These are phyloP conservation scores for Schwanniomyces occidentalis DNA, from an alignment of 805 yeast species.

Conservation along the genomic window DNA sequence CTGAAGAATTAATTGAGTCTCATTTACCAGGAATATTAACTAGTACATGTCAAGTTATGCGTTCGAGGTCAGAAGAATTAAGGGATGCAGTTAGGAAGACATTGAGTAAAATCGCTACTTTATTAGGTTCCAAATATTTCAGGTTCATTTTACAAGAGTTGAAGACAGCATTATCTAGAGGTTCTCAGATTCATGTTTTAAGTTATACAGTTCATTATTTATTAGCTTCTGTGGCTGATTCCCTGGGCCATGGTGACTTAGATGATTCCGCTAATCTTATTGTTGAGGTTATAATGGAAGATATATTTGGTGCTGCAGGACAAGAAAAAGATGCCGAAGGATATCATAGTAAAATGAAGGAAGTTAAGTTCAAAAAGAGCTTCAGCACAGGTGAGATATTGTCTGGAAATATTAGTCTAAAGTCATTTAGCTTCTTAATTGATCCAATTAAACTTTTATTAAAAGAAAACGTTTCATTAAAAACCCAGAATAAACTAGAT, in stretches of 20 bases:
- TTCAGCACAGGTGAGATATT: slow-evolving; percentile 82
- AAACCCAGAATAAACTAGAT: slow-evolving; percentile 71
- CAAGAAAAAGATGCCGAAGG: slow-evolving; percentile 95
- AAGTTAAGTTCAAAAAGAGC: slow-evolving; percentile 86
- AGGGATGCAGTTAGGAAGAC: slow-evolving; percentile 84
- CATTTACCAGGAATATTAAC: slow-evolving; percentile 83
- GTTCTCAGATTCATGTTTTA: slow-evolving; percentile 91
- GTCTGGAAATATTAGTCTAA: slow-evolving; percentile 61
- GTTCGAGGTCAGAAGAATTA: slow-evolving; percentile 82
- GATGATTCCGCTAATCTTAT: slow-evolving; percentile 64
- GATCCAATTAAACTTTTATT: slow-evolving; percentile 67
- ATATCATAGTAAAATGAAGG: slow-evolving; percentile 81
- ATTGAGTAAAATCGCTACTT: slow-evolving; percentile 59
- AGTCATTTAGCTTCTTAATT: slow-evolving; percentile 56
- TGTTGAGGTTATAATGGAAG: slow-evolving; percentile 83
- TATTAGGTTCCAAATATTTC: slow-evolving; percentile 73
- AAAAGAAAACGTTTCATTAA: slow-evolving; percentile 62
- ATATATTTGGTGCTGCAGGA: slow-evolving; percentile 87
- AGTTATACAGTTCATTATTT: slow-evolving; percentile 84
- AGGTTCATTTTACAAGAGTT: slow-evolving; percentile 77
- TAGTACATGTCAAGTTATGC: slow-evolving; percentile 81
- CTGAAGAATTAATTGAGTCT: slow-evolving; percentile 51
- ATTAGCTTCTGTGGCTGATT: slow-evolving; percentile 50
- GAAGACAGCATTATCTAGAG: slow-evolving; percentile 75
- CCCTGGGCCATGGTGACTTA: slow-evolving; percentile 66